Base-by-base conservation (phyloP, 352 stramenopile species). In the Saprolegnia parasitica region DNA sequence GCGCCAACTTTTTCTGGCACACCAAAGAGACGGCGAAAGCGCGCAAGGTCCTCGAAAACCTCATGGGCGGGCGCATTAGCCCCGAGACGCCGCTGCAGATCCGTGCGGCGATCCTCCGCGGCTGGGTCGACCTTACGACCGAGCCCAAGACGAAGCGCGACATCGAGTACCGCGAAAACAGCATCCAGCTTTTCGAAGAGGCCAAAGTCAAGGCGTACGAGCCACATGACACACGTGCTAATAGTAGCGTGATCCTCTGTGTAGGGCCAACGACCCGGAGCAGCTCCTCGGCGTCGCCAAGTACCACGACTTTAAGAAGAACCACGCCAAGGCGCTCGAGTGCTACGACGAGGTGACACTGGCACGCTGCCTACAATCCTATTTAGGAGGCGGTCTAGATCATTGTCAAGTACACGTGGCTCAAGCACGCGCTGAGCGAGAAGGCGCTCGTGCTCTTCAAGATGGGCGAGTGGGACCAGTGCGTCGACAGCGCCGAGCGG, bases 401-500 rank as follows among this genome's bases (percentile, higher is more conserved):
- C 61, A 87, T 88, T 32, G 87, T 93, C 68, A 81, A 86, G 56
- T 90, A 81, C 61, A 73, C 79, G 47, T 95, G 87, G 86, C 94
- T 96, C 74, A 81, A 88, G 61, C 85, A 93, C 74, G 81, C 81
- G 21, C 72, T 95, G 60, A 86, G 77, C 54, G 86, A 94, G 65
- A 95, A 95, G 49, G 88, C 86, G 15, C 72, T 92, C 39, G 76
- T 94, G 5, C 52, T 95, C 64, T 74, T 94, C 40, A 90, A 93
- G 56, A 93, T 93, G 83, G 79, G 83, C 55, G 87, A 81, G 23
- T 96, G 88, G 88, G 88, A 96, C 52, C 80, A 91, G 68, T 91
- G 84, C 46, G 75, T 91, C 63, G 88, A 95, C 72, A 87, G 78
- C 40, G 78, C 88, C 24, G 85, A 93, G 71, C 79, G 86, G 9